A percentile compares a stretch with the other conserved stretches of the same genome.
Conservation (phyloP, 768 basidiomycete species). For the Lactarius sp. region DNA sequence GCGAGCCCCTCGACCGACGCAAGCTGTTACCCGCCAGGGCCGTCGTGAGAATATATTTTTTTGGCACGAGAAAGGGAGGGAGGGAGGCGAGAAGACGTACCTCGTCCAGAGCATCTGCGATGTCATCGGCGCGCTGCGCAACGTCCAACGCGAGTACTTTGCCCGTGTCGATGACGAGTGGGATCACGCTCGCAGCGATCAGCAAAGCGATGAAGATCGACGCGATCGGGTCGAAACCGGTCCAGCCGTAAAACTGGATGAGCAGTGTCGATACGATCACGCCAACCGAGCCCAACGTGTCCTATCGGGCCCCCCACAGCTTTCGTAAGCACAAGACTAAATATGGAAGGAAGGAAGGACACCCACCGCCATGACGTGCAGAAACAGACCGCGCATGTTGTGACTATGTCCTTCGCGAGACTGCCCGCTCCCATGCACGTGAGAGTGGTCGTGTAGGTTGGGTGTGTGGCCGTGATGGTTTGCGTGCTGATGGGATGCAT, state of each 20-base stretch:
- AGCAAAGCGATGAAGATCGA: conserved; percentile 93
- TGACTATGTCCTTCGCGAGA: conserved; percentile 85
- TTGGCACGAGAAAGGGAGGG: background rate
- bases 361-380: conserved; percentile 89
- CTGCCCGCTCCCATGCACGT: conserved; percentile 38
- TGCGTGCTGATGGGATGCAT: conserved; percentile 39
- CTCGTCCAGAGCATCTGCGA: conserved; percentile 58
- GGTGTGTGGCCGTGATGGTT: conserved; percentile 34
- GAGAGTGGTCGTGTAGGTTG: conserved; percentile 49
- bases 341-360: conserved; percentile 30
- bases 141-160: conserved; percentile 84
- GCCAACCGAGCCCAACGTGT: conserved; percentile 94
- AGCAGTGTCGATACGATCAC: conserved; percentile 96
- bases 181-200: conserved; percentile 93
- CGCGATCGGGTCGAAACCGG: conserved; percentile 97
- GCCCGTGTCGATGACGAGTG: conserved; percentile 91
- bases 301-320: conserved; percentile 41
- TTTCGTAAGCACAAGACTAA: conserved; percentile 20
- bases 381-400: conserved; percentile 98
- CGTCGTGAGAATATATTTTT: background rate
- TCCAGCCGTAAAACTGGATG: conserved; percentile 96
- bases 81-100: conserved; percentile 36
- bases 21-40: conserved; percentile 43
- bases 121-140: conserved; percentile 50
- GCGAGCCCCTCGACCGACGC: conserved; percentile 70